phyloP scores from a whole-genome alignment of 495 filamentous ascomycete genomes.

The Jackrogersella minutella region DNA sequence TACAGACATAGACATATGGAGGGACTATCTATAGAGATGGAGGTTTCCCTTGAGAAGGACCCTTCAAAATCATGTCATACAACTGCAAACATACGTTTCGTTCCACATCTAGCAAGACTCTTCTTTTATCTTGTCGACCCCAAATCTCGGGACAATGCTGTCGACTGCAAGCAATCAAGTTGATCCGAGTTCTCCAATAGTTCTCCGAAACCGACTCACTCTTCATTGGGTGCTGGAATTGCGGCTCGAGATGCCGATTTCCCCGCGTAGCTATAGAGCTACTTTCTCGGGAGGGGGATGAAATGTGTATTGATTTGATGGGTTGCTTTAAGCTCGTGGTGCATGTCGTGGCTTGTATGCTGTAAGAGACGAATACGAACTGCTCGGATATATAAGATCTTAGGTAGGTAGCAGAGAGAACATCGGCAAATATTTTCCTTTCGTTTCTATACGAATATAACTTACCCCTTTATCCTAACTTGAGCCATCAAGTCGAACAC shows the following conservation, averaged over 20 bases:
- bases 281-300: conserved; percentile 8
- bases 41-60: neutral
- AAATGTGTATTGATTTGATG: conserved; percentile 16
- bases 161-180: neutral
- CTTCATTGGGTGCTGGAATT: conserved; percentile 14
- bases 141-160: conserved; percentile 17
- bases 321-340: conserved; percentile 7
- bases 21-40: neutral
- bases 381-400: neutral
- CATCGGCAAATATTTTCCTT: too few relatives aligned
- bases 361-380: conserved; percentile 1
- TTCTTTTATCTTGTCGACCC: neutral
- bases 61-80: neutral
- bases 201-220: conserved; percentile 30
- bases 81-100: neutral
- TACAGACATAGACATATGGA: conserved; percentile 15
- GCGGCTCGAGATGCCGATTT: conserved; percentile 30
- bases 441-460: neutral
- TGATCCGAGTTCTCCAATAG: conserved; percentile 17
- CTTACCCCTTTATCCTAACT: neutral
- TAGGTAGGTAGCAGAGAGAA: neutral
- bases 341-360: conserved; percentile 18
- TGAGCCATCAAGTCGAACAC: neutral
- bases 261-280: conserved; percentile 27
- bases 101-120: neutral